Conservation (phyloP, 371 early-diverging fungal species). For the Blastocladiella emersonii region DNA sequence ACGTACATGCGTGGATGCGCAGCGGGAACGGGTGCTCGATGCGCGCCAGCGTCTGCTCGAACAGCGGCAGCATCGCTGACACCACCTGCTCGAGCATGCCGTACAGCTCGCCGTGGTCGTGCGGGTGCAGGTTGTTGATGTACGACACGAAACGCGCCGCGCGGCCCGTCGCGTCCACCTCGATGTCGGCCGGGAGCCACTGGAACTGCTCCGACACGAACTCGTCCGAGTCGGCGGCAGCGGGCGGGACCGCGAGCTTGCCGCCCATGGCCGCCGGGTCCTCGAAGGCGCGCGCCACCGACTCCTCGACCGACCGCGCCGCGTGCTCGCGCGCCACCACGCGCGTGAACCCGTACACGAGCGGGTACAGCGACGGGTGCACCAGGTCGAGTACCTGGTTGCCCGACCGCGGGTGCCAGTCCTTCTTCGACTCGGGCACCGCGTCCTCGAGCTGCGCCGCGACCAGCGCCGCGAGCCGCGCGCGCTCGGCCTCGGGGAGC, state of each 20-base stretch:
- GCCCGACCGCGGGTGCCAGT: slow-evolving; percentile 38
- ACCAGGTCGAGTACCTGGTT: slow-evolving; percentile 41
- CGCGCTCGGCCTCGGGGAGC: slow-evolving; percentile 10
- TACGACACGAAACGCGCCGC: slow-evolving; percentile 22
- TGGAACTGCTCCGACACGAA: slow-evolving; percentile 17
- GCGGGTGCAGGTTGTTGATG: slow-evolving; percentile 45
- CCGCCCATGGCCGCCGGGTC: not conserved
- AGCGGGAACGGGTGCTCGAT: slow-evolving; percentile 4
- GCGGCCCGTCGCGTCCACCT: slow-evolving; percentile 18
- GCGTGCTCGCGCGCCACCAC: not conserved
- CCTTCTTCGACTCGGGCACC: slow-evolving; percentile 19
- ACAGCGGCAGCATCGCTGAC: slow-evolving; percentile 24
- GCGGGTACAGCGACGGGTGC: slow-evolving; percentile 42
- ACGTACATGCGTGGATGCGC: not conserved
- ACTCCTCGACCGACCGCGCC: not conserved
- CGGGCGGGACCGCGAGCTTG: too few relatives aligned
- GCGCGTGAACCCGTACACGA: slow-evolving; percentile 9
- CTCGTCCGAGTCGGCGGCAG: not conserved
- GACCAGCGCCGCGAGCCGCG: slow-evolving; percentile 14
- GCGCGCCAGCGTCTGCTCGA: slow-evolving; percentile 20
- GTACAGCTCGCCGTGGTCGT: slow-evolving; percentile 22
- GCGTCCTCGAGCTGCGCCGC: slow-evolving; percentile 14
- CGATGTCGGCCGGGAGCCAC: slow-evolving; percentile 41
- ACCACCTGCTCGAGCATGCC: slow-evolving; percentile 18
- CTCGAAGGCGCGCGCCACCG: too few relatives aligned